A percentile compares a stretch with the other conserved stretches of the same genome.
These are phyloP conservation scores for Mrakiaceae sp. DNA, from an alignment of 1,284 basidiomycete species.

Conservation along the genomic window DNA sequence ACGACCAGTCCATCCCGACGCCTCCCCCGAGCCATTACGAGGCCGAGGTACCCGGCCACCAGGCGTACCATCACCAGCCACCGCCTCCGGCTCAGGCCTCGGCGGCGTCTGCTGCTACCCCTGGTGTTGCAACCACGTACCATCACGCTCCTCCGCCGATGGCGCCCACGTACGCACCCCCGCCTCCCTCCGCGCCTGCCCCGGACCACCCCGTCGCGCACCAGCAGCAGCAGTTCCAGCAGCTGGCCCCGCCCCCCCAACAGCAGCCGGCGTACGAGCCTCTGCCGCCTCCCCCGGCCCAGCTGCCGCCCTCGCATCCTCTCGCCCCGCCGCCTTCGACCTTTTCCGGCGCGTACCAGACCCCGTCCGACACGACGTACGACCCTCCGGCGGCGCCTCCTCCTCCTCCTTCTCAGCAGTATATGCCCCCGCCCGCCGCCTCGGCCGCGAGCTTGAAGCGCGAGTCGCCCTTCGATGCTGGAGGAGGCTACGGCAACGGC, in stretches of 20 bases:
- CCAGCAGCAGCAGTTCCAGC: background rate
- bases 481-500: slow-evolving; percentile 14
- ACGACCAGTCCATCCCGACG: too few relatives aligned
- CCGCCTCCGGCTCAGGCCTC: background rate
- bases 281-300: slow-evolving; percentile 5
- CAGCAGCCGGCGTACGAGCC: background rate
- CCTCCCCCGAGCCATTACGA: too few relatives aligned
- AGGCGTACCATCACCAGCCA: background rate
- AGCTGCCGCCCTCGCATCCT: slow-evolving; percentile 6
- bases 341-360: slow-evolving; percentile 3
- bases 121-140: too few relatives aligned
- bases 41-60: background rate
- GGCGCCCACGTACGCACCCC: too few relatives aligned
- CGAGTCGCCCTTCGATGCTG: slow-evolving; percentile 21
- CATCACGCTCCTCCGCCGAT: too few relatives aligned
- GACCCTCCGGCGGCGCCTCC: slow-evolving; percentile 16
- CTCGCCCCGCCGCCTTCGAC: slow-evolving; percentile 10
- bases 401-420: background rate
- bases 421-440: background rate
- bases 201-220: background rate
- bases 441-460: slow-evolving; percentile 4
- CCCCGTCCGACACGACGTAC: slow-evolving; percentile 14
- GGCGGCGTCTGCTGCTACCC: background rate
- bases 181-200: background rate
- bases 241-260: background rate